Evolutionary conservation across 768 basidiomycete genomes (phyloP), one percentile per base, ranked within the genome.

Genomic region (Russula sp.): DNA sequence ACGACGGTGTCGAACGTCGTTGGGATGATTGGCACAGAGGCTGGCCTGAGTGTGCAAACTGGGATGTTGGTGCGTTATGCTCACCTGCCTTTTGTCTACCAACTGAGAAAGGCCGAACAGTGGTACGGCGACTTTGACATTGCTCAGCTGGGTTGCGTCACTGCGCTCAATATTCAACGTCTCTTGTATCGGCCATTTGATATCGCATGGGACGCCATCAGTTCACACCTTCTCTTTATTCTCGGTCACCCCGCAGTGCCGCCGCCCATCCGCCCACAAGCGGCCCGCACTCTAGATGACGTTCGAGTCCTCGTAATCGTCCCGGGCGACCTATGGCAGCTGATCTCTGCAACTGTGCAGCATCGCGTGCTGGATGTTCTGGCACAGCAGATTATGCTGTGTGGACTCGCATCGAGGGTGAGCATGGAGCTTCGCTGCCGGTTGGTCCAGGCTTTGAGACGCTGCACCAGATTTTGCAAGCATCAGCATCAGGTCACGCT

Each of bases 81-180:
- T 5, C 34, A 18, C 24, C 44, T 44, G 44, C 48, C 9, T n/a
- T 24, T 16, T 26, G 22, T 57, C 30, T 26, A 13, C n/a, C 24
- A 28, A 44, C 7, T 62, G 59, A 38, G 52, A 18, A 24, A 13
- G 67, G 54, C 8, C 44, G 18, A 32, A 22, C 64, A 93, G 90
- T 83, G 90, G n/a, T 83, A 89, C 0, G 91, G 91, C 0, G 96
- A 99, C 67, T 98, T 97, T 77, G 92, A 92, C n/a, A 87, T 97
- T 62, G 84, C 84, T 64, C 92, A 91, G 71, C 77, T 98, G 28
- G 90, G 93, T 8, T 82, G 84, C 1, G 87, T 96, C 11, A 81
- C 89, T 0, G 79, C 86, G 69, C 80, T 92, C 59, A 99, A 98
- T 71, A 87, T 97, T 30, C 86, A 91, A 72, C 86, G 96, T 5